phyloP scores from a whole-genome alignment of 768 basidiomycete genomes.

The Cubamyces lactineus region DNA sequence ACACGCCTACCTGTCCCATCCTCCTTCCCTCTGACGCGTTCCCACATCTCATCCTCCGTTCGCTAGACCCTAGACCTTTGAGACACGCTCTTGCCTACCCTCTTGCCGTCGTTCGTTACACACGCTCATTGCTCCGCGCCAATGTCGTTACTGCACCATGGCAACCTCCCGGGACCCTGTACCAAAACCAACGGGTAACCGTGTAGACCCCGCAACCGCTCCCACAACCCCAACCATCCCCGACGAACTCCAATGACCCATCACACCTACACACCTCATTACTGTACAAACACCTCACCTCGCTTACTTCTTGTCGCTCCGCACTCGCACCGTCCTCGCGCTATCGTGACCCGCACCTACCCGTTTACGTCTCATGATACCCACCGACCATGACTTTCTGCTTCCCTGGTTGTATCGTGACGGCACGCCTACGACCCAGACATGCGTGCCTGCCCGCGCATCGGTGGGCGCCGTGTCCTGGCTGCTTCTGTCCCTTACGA shows the following conservation, averaged over 20 bases:
- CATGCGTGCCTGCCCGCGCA: not conserved
- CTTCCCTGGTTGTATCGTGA: not conserved
- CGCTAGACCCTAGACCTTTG: not conserved
- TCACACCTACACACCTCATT: not conserved
- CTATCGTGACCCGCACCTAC: constrained; percentile 9
- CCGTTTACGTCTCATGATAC: constrained; percentile 3
- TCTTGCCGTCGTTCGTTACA: constrained; percentile 1
- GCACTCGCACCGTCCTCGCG: constrained; percentile 10
- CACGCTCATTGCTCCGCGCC: constrained; percentile 9
- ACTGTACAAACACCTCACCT: constrained; percentile 7
- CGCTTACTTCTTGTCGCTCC: constrained; percentile 12
- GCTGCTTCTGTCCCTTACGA: not conserved
- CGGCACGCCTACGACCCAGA: not conserved
- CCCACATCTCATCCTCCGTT: not conserved
- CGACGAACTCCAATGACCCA: not conserved
- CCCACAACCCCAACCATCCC: not conserved
- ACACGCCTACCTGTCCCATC: not conserved
- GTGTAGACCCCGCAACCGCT: not conserved
- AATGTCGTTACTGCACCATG: not conserved
- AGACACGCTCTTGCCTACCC: not conserved
- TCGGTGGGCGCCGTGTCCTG: not conserved
- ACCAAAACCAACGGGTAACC: not conserved
- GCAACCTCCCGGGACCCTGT: not conserved
- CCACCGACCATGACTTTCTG: not conserved
- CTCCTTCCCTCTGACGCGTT: not conserved